Evolutionary conservation across 2,329 filamentous ascomycete genomes (phyloP), one percentile per base, ranked within the genome.

Genomic region (Cylindrodendrum hubeiense): DNA sequence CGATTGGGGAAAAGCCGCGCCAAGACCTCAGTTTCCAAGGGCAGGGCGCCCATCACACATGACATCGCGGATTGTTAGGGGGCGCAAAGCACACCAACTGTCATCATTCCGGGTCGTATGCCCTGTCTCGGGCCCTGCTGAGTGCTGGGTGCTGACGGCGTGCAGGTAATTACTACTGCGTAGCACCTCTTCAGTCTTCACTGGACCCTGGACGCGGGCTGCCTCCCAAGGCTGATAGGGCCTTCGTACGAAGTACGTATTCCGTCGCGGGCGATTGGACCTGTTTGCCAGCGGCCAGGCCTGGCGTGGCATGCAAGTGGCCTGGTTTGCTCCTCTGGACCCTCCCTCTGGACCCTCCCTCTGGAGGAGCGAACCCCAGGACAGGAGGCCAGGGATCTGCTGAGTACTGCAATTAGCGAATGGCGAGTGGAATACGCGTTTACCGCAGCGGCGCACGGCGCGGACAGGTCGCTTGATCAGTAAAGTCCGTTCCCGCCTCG

Each of bases 401-500:
- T 5, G n/a, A 8, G 37, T 5, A 39, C 15, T 39, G 37, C 37
- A 39, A 39, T 39, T 39, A 39, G 37, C 37, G 33, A 34, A 34
- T 34, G 44, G 34, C 60, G 60, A 63, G 63, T 47, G 39, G 58
- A 49, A 44, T 59, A 26, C 61, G 57, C 44, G 56, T 8, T 19
- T 13, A 50, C 37, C 39, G 7, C 52, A 51, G 47, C 17, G 13
- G 13, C 26, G 37, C 41, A 52, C 49, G 53, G 54, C 28, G 49
- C 64, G 49, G 64, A 49, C 60, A 51, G 28, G 53, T 57, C 28
- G 49, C 53, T 65, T 51, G 33, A 41, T 60, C 50, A 37, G 54
- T 46, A 62, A 64, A 54, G 56, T 49, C 60, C 64, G 56, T 53
- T 43, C 60, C 64, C 66, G 53, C 60, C 22, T 66, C 53, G 52